phyloP scores from a whole-genome alignment of 192 early-diverging fungal genomes.

The Gigaspora rosea region DNA sequence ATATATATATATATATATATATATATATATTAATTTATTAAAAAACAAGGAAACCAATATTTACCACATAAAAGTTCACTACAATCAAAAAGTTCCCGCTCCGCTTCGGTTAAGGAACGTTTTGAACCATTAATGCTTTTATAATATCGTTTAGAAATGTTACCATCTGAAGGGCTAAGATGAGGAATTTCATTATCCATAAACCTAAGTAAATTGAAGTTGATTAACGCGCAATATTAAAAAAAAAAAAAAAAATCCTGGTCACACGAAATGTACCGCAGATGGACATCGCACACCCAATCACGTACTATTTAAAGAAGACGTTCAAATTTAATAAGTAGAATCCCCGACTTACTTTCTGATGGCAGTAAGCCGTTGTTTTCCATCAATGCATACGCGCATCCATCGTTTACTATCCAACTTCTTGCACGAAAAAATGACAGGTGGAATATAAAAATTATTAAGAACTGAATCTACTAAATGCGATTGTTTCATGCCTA shows the following conservation, averaged over 20 bases:
- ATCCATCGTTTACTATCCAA: conserved; percentile 21
- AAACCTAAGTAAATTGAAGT: conserved; percentile 25
- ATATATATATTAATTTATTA: neutral
- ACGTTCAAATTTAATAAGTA: no score
- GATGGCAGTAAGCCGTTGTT: conserved; percentile 39
- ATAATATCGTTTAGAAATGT: conserved; percentile 23
- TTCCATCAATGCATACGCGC: conserved; percentile 39
- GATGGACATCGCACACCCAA: no score
- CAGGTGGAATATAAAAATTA: conserved; percentile 38
- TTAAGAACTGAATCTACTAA: conserved; percentile 40
- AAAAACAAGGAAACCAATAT: neutral
- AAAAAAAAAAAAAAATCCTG: no score
- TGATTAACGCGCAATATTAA: no score
- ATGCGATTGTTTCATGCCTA: conserved; percentile 24
- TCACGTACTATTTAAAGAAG: neutral
- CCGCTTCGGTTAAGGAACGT: conserved; percentile 18
- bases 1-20: neutral
- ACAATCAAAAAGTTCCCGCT: conserved; percentile 30
- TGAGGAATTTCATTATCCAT: conserved; percentile 39
- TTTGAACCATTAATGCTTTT: neutral
- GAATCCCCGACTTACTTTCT: conserved; percentile 19
- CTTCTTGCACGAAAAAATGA: conserved; percentile 34
- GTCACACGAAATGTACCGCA: no score
- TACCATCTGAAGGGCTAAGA: conserved; percentile 27
- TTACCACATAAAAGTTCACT: conserved; percentile 35